Percentiles rank a stretch among this genome's conserved stretches.
These are phyloP conservation scores for Aspergillus hiratsukae DNA, from an alignment of 2,329 filamentous ascomycete species.

Conservation along the genomic window DNA sequence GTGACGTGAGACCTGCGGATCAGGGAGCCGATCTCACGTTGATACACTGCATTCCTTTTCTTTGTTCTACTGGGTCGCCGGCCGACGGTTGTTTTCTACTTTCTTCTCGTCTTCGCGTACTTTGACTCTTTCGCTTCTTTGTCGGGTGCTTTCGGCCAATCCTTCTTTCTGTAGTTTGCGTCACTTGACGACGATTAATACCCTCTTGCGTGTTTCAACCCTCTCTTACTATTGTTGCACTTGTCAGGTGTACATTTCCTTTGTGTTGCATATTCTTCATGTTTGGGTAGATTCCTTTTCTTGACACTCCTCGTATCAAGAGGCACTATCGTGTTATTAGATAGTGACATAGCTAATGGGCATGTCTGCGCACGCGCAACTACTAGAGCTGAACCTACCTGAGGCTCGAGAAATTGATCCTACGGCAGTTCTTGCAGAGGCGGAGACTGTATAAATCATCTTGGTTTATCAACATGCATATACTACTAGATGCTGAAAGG, in stretches of 20 bases:
- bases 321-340: background rate
- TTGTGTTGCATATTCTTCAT: background rate
- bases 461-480: background rate
- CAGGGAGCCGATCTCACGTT: constrained; percentile 10
- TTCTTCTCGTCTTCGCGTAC: constrained; percentile 6
- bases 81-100: constrained; percentile 21
- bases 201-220: constrained; percentile 3
- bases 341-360: background rate
- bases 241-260: constrained; percentile 1
- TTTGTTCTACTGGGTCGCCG: constrained; percentile 22
- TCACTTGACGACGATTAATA: background rate
- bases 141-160: background rate
- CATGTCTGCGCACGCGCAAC: background rate
- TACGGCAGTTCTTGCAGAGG: background rate
- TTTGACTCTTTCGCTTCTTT: constrained; percentile 10
- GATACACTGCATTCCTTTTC: constrained; percentile 8
- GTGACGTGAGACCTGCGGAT: constrained; percentile 19
- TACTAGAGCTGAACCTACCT: background rate
- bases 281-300: background rate
- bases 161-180: constrained; percentile 2
- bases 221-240: constrained; percentile 1
- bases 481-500: background rate
- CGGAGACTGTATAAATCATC: background rate
- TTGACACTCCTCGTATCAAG: background rate
- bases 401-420: background rate